phyloP scores from a whole-genome alignment of 139 green algal genomes.

The Tetratostichococcus sp. region DNA sequence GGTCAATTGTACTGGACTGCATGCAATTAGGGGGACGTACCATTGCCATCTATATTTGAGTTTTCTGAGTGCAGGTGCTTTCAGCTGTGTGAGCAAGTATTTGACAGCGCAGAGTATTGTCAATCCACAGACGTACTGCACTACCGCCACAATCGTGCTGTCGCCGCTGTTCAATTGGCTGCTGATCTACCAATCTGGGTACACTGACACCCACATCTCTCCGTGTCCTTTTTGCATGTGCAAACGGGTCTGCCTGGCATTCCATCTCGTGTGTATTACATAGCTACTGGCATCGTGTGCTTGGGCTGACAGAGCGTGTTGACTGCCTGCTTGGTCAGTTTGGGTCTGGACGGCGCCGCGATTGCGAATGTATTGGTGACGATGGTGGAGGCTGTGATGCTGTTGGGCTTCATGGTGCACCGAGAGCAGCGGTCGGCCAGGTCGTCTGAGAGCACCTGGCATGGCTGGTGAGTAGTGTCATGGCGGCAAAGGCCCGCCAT shows the following conservation, averaged over 20 bases:
- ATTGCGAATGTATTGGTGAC: conserved; percentile 28
- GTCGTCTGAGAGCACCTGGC: conserved; percentile 38
- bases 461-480: conserved; percentile 25
- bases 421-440: conserved; percentile 1
- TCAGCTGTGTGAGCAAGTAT: conserved; percentile 44
- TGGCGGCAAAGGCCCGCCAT: neutral
- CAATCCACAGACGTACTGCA: conserved; percentile 26
- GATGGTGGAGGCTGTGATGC: conserved; percentile 16
- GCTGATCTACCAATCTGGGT: conserved; percentile 22
- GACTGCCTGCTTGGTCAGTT: neutral
- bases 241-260: no score
- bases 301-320: no score
- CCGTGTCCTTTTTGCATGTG: no score
- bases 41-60: neutral
- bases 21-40: no score
- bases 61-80: no score
- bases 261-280: no score
- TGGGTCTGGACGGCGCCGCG: conserved; percentile 58
- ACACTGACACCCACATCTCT: no score
- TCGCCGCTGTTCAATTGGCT: conserved; percentile 28
- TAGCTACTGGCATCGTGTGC: no score
- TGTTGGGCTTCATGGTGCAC: conserved; percentile 16
- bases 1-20: no score
- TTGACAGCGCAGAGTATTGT: conserved; percentile 52
- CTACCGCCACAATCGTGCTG: conserved; percentile 5